A percentile compares a stretch with the other conserved stretches of the same genome.
Conservation (phyloP, 2,329 filamentous ascomycete genomes). For the Penicillium digitatum region DNA sequence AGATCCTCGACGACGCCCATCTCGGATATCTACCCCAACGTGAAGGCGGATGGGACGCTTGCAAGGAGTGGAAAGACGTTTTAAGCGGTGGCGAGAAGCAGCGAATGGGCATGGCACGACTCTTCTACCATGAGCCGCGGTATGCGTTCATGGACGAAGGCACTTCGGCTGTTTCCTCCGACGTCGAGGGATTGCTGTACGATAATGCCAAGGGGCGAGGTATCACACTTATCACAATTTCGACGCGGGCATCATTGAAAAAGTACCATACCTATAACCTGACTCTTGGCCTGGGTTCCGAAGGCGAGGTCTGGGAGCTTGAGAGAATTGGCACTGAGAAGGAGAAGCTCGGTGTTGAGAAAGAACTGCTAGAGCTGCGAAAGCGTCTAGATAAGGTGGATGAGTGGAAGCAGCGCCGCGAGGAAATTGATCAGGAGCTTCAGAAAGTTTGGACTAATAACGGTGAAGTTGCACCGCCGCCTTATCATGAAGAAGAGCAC, state of each 20-base stretch:
- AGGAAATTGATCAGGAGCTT: constrained; percentile 80
- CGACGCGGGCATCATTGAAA: constrained; percentile 87
- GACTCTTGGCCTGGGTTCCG: constrained; percentile 72
- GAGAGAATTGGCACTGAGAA: constrained; percentile 89
- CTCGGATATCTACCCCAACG: constrained; percentile 86
- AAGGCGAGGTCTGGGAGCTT: constrained; percentile 85
- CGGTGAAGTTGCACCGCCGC: constrained; percentile 37
- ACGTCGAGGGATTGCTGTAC: constrained; percentile 91
- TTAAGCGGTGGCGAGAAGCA: constrained; percentile 98
- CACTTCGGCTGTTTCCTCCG: constrained; percentile 86
- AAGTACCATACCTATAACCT: constrained; percentile 94
- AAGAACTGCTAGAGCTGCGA: constrained; percentile 78
- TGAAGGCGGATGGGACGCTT: constrained; percentile 93
- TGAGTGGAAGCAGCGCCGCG: constrained; percentile 71
- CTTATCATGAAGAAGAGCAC: constrained; percentile 29
- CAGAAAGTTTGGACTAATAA: constrained; percentile 58
- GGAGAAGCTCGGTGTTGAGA: constrained; percentile 90
- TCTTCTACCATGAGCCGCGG: constrained; percentile 90
- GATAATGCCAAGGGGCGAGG: constrained; percentile 89
- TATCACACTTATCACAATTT: constrained; percentile 94
- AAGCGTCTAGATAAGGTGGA: constrained; percentile 78
- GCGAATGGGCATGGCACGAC: constrained; percentile 80
- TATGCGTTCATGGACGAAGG: constrained; percentile 96
- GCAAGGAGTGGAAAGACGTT: constrained; percentile 98
- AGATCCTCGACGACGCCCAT: constrained; percentile 74